Evolutionary conservation across 306 rosid genomes (phyloP).

Genomic region (Potentilla sterilis): DNA sequence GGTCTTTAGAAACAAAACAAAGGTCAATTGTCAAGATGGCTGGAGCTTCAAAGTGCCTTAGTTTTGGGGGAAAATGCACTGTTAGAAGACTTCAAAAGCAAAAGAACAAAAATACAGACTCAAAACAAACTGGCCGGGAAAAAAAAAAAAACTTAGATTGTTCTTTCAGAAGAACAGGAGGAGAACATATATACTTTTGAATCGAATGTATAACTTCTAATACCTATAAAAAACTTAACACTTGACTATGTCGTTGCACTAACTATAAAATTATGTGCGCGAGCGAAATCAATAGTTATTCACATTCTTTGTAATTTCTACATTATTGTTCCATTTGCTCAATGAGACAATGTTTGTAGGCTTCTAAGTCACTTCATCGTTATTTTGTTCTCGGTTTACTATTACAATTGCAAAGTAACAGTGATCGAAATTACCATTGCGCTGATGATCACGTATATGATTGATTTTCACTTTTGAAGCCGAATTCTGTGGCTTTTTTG

Average conservation of each 20-base stretch:
- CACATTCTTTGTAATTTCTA: neutral
- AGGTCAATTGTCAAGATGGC: neutral
- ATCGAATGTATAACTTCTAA: too few relatives aligned
- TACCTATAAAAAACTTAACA: too few relatives aligned
- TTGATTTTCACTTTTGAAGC: constrained; percentile 14
- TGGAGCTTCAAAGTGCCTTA: neutral
- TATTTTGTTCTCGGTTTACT: neutral
- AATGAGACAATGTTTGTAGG: neutral
- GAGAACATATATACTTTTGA: too few relatives aligned
- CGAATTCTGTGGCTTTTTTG: constrained; percentile 20
- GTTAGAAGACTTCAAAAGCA: neutral
- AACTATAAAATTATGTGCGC: neutral
- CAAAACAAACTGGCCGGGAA: neutral
- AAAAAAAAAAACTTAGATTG: neutral
- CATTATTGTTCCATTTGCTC: neutral
- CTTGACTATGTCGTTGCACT: neutral
- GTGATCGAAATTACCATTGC: neutral
- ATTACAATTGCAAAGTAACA: neutral
- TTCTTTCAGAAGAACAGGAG: neutral
- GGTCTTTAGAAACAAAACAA: neutral
- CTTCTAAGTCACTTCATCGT: neutral
- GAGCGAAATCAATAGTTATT: neutral
- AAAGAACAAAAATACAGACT: neutral
- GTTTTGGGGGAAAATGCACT: constrained; percentile 1
- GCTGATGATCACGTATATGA: constrained; percentile 20